Evolutionary conservation across 805 yeast genomes (phyloP), one percentile per base, ranked within the genome.

Genomic region (Suhomyces sp.): DNA sequence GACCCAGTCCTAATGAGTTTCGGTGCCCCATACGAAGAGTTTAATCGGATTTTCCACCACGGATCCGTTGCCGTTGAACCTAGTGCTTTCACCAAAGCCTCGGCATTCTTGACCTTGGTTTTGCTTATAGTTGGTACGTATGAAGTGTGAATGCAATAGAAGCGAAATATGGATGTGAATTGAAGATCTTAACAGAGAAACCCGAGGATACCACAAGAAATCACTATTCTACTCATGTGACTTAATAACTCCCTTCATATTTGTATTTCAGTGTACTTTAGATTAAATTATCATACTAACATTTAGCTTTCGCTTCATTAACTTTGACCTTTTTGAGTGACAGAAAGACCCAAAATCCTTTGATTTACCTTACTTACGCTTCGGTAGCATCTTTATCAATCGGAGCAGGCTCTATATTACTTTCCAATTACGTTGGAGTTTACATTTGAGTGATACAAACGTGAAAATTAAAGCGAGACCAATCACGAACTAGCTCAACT

Each of bases 351-450:
- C 51, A 50, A 28, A 32, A 44, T 5, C 50, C 59, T 4, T 23
- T 50, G 7, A 31, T 22, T 3, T 68, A 51, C 46, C 39, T 63
- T 20, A 28, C 49, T 30, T 53, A 58, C 39, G 60, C 68, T 5
- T 25, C 54, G 13, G 45, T 65, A 36, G 70, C 72, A 7, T 61
- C 70, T 11, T 28, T 58, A 10, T 51, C 71, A 13, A 53, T 68
- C 33, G 72, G 69, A 1, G 53, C 60, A 34, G 59, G 66, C 7
- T 46, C 65, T 3, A 46, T 67, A n/a, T 56, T 58, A 43, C 51
- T 63, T 9, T 56, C 70, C 37, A 68, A 68, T 49, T 63, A 50
- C 42, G 66, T 68, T 27, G 74, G 74, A 14, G 74, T 68, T 2
- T 67, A 68, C 42, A 60, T 67, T 35, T 68, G 50, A 31, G 8